A percentile compares a stretch with the other conserved stretches of the same genome.
Conservation (phyloP, 2,329 filamentous ascomycete species). For the Cladosporium halotolerans region DNA sequence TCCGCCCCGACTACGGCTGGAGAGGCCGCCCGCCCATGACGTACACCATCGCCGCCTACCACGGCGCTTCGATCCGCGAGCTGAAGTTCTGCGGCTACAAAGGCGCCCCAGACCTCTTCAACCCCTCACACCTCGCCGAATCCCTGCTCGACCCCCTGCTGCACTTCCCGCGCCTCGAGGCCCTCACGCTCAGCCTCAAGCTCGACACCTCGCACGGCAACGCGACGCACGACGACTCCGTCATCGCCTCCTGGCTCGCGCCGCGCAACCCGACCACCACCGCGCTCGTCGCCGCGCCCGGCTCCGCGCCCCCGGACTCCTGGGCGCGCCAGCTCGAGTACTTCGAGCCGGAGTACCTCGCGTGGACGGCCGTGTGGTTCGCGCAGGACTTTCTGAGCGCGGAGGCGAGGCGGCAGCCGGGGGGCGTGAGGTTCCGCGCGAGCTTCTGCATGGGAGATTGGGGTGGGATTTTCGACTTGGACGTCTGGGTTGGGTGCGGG, state of each 20-base stretch:
- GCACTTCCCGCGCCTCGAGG: constrained; percentile 37
- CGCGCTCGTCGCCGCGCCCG: constrained; percentile 30
- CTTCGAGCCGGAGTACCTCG: constrained; percentile 36
- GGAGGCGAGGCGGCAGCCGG: constrained; percentile 33
- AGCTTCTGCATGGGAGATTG: constrained; percentile 39
- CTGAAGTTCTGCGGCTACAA: constrained; percentile 45
- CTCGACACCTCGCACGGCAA: constrained; percentile 37
- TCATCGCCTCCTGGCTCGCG: constrained; percentile 41
- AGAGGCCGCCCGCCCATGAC: constrained; percentile 32
- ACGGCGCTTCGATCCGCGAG: constrained; percentile 36
- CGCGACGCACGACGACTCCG: constrained; percentile 34
- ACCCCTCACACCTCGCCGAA: constrained; percentile 32
- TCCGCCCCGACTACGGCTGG: constrained; percentile 38
- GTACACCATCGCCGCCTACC: constrained; percentile 36
- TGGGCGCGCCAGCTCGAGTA: constrained; percentile 39
- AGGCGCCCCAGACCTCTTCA: constrained; percentile 36
- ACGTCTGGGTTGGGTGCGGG: constrained; percentile 35
- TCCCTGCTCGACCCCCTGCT: constrained; percentile 35
- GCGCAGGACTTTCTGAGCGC: constrained; percentile 37
- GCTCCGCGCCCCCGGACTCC: constrained; percentile 30
- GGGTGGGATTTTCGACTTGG: constrained; percentile 41
- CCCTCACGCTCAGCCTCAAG: constrained; percentile 38
- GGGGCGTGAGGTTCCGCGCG: constrained; percentile 39
- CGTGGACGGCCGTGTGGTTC: constrained; percentile 35
- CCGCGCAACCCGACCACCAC: constrained; percentile 33